Evolutionary conservation across 2,329 filamentous ascomycete genomes (phyloP).

Genomic region (Fusarium abutilonis): DNA sequence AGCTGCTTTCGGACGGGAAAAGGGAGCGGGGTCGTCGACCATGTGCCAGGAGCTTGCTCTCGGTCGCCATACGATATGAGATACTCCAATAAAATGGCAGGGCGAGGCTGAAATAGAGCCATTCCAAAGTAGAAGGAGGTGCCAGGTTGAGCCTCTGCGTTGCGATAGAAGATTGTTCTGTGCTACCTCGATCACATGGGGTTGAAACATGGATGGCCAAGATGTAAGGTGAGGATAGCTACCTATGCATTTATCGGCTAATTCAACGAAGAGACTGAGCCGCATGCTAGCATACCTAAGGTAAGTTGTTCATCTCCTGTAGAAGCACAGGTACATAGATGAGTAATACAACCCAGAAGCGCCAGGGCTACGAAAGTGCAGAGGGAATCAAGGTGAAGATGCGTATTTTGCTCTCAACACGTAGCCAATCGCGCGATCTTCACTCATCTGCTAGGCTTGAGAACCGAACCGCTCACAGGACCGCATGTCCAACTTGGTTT

Average conservation of each 20-base stretch:
- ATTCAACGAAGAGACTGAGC: neutral
- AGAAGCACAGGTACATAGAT: no score
- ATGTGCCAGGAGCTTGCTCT: neutral
- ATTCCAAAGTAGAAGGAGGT: neutral
- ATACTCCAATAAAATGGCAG: neutral
- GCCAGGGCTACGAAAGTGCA: no score
- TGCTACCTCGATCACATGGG: neutral
- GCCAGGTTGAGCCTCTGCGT: conserved; percentile 11
- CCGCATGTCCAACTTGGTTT: no score
- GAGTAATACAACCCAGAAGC: no score
- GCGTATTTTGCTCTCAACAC: no score
- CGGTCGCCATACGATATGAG: neutral
- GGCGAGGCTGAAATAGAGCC: neutral
- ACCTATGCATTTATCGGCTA: neutral
- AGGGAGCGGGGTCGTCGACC: neutral
- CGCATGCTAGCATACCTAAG: neutral
- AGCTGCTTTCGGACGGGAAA: neutral
- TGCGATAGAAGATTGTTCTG: neutral
- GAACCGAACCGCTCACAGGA: no score
- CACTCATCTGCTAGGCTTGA: no score
- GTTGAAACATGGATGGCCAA: neutral
- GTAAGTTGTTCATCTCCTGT: no score
- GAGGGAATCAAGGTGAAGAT: no score
- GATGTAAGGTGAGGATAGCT: neutral
- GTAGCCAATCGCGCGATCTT: no score